phyloP scores from a whole-genome alignment of 306 rosid genomes.

The Neltuma alba region DNA sequence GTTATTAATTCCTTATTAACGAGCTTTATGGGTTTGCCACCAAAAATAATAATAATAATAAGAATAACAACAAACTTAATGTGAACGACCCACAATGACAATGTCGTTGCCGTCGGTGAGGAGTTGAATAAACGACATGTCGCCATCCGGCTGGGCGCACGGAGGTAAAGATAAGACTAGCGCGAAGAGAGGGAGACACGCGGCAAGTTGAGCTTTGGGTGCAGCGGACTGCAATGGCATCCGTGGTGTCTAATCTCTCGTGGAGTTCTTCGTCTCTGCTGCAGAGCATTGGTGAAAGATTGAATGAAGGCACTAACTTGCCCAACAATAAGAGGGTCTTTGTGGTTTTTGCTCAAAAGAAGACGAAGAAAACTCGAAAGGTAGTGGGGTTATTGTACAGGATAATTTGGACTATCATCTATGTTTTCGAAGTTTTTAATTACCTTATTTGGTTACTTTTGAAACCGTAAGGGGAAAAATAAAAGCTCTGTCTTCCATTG shows the following conservation, averaged over 20 bases:
- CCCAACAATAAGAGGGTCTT: constrained; percentile 38
- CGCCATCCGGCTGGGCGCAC: not conserved
- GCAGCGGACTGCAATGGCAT: constrained; percentile 56
- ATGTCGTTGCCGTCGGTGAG: not conserved
- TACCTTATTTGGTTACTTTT: not conserved
- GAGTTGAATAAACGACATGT: constrained; percentile 15
- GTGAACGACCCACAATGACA: not conserved
- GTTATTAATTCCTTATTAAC: no score
- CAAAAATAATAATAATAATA: no score
- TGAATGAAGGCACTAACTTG: constrained; percentile 43
- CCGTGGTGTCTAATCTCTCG: constrained; percentile 62
- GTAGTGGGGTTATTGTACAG: constrained; percentile 37
- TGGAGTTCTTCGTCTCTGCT: constrained; percentile 63
- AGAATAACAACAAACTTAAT: no score
- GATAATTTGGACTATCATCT: not conserved
- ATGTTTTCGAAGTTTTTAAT: constrained; percentile 5
- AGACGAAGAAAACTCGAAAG: constrained; percentile 77
- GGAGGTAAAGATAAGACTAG: constrained; percentile 36
- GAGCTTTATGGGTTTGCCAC: no score
- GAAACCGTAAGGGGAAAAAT: not conserved
- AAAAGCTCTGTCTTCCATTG: not conserved
- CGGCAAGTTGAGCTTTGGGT: not conserved
- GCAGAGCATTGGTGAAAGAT: constrained; percentile 46
- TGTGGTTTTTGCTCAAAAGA: constrained; percentile 75
- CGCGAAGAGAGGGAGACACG: not conserved